Conservation (phyloP, 2,329 filamentous ascomycete genomes). For the Harringtonia lauricola region DNA sequence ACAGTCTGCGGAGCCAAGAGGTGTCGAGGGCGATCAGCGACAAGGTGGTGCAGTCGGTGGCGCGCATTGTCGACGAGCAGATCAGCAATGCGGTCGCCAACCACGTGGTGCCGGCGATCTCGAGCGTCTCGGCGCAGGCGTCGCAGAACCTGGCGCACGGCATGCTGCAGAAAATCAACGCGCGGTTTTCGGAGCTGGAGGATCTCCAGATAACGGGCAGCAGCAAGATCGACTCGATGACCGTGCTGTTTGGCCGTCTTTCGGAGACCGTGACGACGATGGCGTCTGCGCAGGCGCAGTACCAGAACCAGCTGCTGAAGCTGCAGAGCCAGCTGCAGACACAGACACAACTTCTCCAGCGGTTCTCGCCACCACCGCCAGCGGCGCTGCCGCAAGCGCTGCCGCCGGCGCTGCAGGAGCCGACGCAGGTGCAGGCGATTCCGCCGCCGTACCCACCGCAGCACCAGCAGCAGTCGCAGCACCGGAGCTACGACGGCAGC, state of each 20-base stretch:
- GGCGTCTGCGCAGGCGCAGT: slow-evolving; percentile 55
- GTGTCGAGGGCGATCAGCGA: slow-evolving; percentile 64
- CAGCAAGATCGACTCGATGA: slow-evolving; percentile 63
- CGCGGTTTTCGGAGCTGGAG: slow-evolving; percentile 38
- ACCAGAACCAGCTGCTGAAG: slow-evolving; percentile 54
- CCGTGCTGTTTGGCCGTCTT: slow-evolving; percentile 53
- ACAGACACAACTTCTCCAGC: slow-evolving; percentile 14
- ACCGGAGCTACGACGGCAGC: slow-evolving; percentile 2
- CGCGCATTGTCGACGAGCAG: slow-evolving; percentile 58
- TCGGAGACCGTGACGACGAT: slow-evolving; percentile 60
- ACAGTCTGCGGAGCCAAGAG: slow-evolving; percentile 63
- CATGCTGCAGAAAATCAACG: slow-evolving; percentile 50
- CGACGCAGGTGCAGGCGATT: slow-evolving; percentile 7
- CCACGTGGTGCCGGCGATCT: slow-evolving; percentile 55
- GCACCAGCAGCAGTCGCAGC: slow-evolving; percentile 6
- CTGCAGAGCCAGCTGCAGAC: slow-evolving; percentile 25
- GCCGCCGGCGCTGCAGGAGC: slow-evolving; percentile 10
- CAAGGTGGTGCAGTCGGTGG: slow-evolving; percentile 55
- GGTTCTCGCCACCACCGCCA: slow-evolving; percentile 12
- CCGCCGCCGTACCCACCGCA: slow-evolving; percentile 7
- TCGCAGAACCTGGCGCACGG: slow-evolving; percentile 58
- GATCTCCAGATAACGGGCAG: slow-evolving; percentile 40
- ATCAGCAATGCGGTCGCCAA: slow-evolving; percentile 50
- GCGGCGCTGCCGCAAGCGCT: slow-evolving; percentile 11
- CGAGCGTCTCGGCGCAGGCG: slow-evolving; percentile 51